phyloP scores from a whole-genome alignment of 2,329 filamentous ascomycete species.

The Botrytis cinerea region DNA sequence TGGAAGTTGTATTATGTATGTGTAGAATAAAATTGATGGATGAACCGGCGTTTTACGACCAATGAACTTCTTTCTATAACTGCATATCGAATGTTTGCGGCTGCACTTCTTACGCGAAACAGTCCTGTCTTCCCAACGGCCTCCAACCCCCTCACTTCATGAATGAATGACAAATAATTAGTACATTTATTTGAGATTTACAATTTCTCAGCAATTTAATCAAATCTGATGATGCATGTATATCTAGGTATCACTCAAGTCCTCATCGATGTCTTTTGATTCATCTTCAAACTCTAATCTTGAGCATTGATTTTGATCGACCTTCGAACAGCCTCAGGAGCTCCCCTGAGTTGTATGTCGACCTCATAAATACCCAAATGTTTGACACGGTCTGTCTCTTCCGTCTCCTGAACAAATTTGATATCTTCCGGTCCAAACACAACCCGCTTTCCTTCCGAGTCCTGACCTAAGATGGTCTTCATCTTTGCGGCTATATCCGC shows the following conservation, averaged over 20 bases:
- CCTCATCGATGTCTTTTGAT: neutral
- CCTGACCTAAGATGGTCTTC: conserved; percentile 50
- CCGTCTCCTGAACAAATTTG: conserved; percentile 47
- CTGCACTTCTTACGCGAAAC: neutral
- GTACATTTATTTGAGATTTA: neutral
- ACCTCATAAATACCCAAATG: conserved; percentile 54
- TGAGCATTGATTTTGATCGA: conserved; percentile 47
- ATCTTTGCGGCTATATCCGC: conserved; percentile 53
- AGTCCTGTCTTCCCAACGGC: neutral
- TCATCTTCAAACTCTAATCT: conserved; percentile 32
- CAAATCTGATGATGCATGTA: neutral
- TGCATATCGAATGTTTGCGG: neutral
- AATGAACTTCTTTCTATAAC: neutral
- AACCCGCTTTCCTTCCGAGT: conserved; percentile 53
- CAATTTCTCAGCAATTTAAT: neutral
- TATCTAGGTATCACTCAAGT: conserved; percentile 1
- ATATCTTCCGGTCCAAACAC: conserved; percentile 53
- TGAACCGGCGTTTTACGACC: neutral
- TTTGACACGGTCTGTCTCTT: conserved; percentile 50
- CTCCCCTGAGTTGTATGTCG: conserved; percentile 52
- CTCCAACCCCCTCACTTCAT: neutral
- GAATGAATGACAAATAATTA: neutral
- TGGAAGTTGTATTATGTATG: neutral
- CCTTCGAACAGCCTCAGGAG: conserved; percentile 46
- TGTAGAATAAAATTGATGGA: neutral